Conservation (phyloP, 31 red algal species). For the Endocladia muricata region DNA sequence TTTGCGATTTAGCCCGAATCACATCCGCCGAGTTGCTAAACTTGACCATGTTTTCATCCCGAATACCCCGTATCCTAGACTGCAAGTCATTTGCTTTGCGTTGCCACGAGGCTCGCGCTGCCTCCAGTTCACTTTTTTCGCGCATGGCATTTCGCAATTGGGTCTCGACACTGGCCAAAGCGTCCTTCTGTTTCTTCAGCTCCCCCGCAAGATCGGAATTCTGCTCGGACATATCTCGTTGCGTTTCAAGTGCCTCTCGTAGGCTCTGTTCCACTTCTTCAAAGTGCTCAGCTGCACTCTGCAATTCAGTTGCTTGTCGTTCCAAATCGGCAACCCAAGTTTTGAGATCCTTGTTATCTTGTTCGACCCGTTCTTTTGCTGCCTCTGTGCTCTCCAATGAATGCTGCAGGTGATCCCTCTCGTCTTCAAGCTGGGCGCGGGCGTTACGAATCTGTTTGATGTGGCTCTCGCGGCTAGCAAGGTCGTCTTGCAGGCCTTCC, state of each 20-base stretch:
- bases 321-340: slow-evolving; percentile 60
- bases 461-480: slow-evolving; percentile 2
- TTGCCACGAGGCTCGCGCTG: slow-evolving; percentile 26
- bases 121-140: slow-evolving; percentile 36
- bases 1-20: slow-evolving; percentile 36
- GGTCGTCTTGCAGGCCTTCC: not conserved
- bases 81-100: slow-evolving; percentile 33
- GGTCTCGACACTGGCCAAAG: slow-evolving; percentile 13
- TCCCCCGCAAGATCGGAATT: slow-evolving; percentile 29
- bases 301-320: slow-evolving; percentile 33
- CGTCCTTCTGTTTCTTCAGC: slow-evolving; percentile 19
- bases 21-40: slow-evolving; percentile 28
- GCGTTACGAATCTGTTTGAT: not conserved
- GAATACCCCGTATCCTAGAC: slow-evolving; percentile 30
- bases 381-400: slow-evolving; percentile 4
- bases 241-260: slow-evolving; percentile 34
- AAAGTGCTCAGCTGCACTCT: slow-evolving; percentile 39
- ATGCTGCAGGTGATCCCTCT: slow-evolving; percentile 13
- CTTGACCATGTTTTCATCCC: slow-evolving; percentile 26
- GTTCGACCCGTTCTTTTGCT: slow-evolving; percentile 21
- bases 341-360: slow-evolving; percentile 45
- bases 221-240: slow-evolving; percentile 29
- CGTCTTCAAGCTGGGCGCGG: slow-evolving; percentile 11
- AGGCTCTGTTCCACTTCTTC: slow-evolving; percentile 53
- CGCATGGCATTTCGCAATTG: slow-evolving; percentile 12